Conservation (phyloP, 148 eudicot species). For the Vaccinium corymbosum region DNA sequence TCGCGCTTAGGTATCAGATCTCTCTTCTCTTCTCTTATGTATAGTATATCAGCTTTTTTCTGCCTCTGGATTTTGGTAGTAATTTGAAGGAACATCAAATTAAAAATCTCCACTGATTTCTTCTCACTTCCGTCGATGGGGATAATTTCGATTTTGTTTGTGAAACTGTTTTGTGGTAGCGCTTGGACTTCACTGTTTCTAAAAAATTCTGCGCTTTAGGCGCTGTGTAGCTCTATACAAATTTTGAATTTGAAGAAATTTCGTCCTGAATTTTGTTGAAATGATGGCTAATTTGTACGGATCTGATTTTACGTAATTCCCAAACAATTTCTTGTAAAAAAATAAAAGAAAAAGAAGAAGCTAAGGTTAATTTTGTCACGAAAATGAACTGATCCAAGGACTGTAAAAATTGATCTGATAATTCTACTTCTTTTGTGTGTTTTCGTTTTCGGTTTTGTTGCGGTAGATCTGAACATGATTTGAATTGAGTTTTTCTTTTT, state of each 20-base stretch:
- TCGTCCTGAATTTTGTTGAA: neutral
- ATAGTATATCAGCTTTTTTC: neutral
- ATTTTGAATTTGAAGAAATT: neutral
- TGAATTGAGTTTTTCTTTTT: too few relatives aligned
- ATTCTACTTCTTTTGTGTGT: neutral
- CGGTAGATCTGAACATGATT: neutral
- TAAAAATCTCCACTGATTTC: too few relatives aligned
- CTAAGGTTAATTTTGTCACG: neutral
- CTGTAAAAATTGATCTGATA: neutral
- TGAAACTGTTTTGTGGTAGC: too few relatives aligned
- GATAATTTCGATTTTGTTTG: too few relatives aligned
- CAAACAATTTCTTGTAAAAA: neutral
- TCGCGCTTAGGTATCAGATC: conserved; percentile 12
- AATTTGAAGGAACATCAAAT: neutral
- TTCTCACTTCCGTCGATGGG: too few relatives aligned
- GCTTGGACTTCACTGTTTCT: neutral
- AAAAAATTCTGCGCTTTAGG: neutral
- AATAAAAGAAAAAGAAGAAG: neutral
- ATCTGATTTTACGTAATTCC: neutral
- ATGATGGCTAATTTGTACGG: neutral
- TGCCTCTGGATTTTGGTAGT: neutral
- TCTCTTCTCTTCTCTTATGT: neutral
- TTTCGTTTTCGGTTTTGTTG: neutral
- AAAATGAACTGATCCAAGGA: neutral
- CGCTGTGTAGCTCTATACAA: neutral